A percentile compares a stretch with the other conserved stretches of the same genome.
These are phyloP conservation scores for Alisma plantagoaquatica DNA, from an alignment of 106 monocot species.

Conservation along the genomic window DNA sequence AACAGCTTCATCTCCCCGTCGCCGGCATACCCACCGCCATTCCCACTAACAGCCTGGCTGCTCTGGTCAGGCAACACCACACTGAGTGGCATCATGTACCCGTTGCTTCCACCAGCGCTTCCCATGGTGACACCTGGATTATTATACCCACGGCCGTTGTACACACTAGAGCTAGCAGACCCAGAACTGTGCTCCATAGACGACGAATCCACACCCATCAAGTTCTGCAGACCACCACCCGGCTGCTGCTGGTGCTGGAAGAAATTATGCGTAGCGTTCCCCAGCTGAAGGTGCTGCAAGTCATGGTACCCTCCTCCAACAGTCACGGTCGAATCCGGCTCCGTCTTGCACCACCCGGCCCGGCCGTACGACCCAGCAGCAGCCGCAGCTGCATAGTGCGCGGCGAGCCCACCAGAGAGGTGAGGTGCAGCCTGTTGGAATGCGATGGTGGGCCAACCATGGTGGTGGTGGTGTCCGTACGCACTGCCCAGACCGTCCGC, in stretches of 20 bases:
- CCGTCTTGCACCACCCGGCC: constrained; percentile 60
- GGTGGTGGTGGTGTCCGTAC: constrained; percentile 23
- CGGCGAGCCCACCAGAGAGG: constrained; percentile 21
- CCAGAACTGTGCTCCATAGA: constrained; percentile 65
- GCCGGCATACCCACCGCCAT: constrained; percentile 11
- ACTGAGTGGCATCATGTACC: not conserved
- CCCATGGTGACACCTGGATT: not conserved
- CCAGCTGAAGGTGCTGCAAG: constrained; percentile 51
- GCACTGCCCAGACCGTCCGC: constrained; percentile 17
- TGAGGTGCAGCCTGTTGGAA: constrained; percentile 45
- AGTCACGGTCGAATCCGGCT: constrained; percentile 32
- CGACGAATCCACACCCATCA: constrained; percentile 27
- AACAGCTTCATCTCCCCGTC: constrained; percentile 15
- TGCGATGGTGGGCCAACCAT: constrained; percentile 61
- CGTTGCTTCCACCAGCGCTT: too few species aligned
- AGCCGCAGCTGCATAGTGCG: constrained; percentile 12
- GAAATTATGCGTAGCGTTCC: constrained; percentile 24
- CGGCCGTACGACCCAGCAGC: not conserved
- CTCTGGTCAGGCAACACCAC: constrained; percentile 19
- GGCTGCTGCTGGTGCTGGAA: constrained; percentile 67
- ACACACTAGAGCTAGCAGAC: constrained; percentile 35
- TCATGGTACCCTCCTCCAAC: constrained; percentile 17
- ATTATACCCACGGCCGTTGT: constrained; percentile 13
- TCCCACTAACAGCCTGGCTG: not conserved
- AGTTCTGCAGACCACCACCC: constrained; percentile 23